Base-by-base conservation (phyloP, 371 early-diverging fungal genomes). In the Syncephalastrum racemosum region DNA sequence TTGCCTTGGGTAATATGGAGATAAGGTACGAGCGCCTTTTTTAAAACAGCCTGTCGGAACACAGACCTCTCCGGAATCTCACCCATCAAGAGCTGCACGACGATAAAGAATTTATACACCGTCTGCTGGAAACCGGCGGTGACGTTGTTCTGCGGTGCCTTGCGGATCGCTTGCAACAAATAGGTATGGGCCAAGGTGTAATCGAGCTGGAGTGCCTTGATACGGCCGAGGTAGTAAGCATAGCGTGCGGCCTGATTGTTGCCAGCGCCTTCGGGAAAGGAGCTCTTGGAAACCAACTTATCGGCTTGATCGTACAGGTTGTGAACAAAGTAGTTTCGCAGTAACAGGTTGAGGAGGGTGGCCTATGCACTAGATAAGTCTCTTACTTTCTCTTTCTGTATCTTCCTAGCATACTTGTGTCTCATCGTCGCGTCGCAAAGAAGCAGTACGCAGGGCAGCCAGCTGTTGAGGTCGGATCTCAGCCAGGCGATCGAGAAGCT, bases 301-400 rank as follows among this genome's bases (percentile, higher is more conserved):
- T 96, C 96, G 1, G 99, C 99, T 74, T 97, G 97, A 45, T 97
- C 98, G 58, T 90, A 92, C 23, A 94, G 81, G 70, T 96, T 95
- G 80, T 89, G 87, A 60, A 88, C 82, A 63, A 98, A 86, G 69
- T 94, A 95, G 74, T 91, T 92, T 66, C 95, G 85, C 59, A 97
- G 73, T 24, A 96, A 67, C 43, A 95, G 68, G 62, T 97, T 98
- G 57, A 97, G 70, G 46, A 97, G 61, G 15, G 94, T 95, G 15
- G 96, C 97, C 84, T 91, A 77, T 25, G 12, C 20, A 50, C 10
- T 53, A 56, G 39, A 16, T 40, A 15, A 46, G 23, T 48, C 15
- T 10, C 19, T 12, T 16, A 5, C 13, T 23, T 1, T 44, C 23
- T 49, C 14, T 49, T 47, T n/a, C 18, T 13, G 31, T 31, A 3